A percentile compares a stretch with the other conserved stretches of the same genome.
phyloP scores from a whole-genome alignment of 805 yeast species.

The Yarrowia alimentaria region DNA sequence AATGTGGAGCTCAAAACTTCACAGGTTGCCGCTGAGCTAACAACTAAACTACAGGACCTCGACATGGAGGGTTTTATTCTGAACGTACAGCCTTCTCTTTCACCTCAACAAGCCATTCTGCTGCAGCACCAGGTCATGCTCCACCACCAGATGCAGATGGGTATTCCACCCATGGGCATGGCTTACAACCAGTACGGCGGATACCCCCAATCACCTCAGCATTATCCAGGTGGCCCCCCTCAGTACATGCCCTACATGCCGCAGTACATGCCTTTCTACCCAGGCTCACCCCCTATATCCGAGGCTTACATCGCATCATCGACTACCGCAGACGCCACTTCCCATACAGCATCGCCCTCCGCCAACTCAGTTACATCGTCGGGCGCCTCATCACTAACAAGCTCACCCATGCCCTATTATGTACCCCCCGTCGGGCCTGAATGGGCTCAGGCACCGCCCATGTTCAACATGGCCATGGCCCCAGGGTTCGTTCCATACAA shows the following conservation, averaged over 20 bases:
- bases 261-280: conserved; percentile 17
- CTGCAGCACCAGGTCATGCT: conserved; percentile 24
- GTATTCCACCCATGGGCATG: conserved; percentile 18
- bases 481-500: conserved; percentile 9
- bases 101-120: conserved; percentile 11
- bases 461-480: conserved; percentile 9
- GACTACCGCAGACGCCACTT: conserved; percentile 20
- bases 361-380: conserved; percentile 29
- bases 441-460: conserved; percentile 15
- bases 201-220: conserved; percentile 21
- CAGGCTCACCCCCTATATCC: conserved; percentile 20
- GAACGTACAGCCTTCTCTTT: conserved; percentile 11
- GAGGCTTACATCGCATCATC: conserved; percentile 18
- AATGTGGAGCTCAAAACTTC: conserved; percentile 18
- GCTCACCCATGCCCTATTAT: conserved; percentile 13
- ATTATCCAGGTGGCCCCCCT: conserved; percentile 1
- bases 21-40: conserved; percentile 16
- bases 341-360: conserved; percentile 27
- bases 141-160: conserved; percentile 21
- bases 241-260: conserved; percentile 16
- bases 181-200: conserved; percentile 12
- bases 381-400: conserved; percentile 35
- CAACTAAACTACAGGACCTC: conserved; percentile 10
- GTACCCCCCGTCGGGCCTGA: conserved; percentile 23
- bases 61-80: conserved; percentile 17